These are phyloP conservation scores for Taxawa tesnikishii DNA, from an alignment of 2,329 filamentous ascomycete genomes.

Conservation along the genomic window DNA sequence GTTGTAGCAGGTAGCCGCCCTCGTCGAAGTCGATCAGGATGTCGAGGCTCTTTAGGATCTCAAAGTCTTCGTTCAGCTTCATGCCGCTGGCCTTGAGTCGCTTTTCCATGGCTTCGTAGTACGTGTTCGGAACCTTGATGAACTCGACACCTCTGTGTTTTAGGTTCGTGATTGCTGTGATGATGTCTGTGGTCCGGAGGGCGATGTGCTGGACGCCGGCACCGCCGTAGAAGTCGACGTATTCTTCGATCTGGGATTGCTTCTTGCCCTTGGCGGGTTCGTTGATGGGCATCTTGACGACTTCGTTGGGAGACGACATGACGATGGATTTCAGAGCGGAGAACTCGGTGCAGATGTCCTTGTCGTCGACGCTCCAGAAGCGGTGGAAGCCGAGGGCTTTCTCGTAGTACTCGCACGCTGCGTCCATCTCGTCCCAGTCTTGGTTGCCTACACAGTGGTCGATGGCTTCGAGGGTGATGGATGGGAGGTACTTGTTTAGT, in stretches of 20 bases:
- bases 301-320: slow-evolving; percentile 73
- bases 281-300: slow-evolving; percentile 98
- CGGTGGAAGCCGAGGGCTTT: slow-evolving; percentile 83
- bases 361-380: slow-evolving; percentile 95
- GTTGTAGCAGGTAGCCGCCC: slow-evolving; percentile 64
- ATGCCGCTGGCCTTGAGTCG: slow-evolving; percentile 53
- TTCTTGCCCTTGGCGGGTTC: slow-evolving; percentile 85
- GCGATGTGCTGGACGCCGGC: slow-evolving; percentile 91
- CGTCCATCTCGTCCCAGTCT: slow-evolving; percentile 80
- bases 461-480: slow-evolving; percentile 59
- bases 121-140: slow-evolving; percentile 76
- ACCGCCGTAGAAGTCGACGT: slow-evolving; percentile 76
- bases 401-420: slow-evolving; percentile 63
- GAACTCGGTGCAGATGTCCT: slow-evolving; percentile 84
- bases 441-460: slow-evolving; percentile 98
- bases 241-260: slow-evolving; percentile 86
- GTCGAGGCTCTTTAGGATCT: slow-evolving; percentile 61
- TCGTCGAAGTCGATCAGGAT: slow-evolving; percentile 95
- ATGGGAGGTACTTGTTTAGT: slow-evolving; percentile 41
- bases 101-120: slow-evolving; percentile 66
- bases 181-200: slow-evolving; percentile 69
- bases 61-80: slow-evolving; percentile 64
- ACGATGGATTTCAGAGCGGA: slow-evolving; percentile 80
- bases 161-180: slow-evolving; percentile 62
- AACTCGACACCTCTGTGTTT: slow-evolving; percentile 85